Conservation (phyloP, 352 stramenopile species). For the Pythium brassicae region DNA sequence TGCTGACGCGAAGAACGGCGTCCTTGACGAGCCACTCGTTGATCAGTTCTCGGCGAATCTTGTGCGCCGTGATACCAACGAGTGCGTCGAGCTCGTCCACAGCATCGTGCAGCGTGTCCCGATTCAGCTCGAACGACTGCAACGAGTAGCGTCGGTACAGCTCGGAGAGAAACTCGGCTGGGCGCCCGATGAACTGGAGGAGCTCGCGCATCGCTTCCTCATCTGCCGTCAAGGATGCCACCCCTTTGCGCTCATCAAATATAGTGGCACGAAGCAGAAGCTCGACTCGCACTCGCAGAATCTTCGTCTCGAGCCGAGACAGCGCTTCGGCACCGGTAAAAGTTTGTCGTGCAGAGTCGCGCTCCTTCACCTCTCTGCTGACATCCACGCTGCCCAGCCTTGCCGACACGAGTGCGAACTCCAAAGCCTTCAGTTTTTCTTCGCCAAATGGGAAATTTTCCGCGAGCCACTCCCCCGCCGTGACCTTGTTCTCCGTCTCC, state of each 20-base stretch:
- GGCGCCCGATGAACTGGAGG: constrained; percentile 26
- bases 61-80: constrained; percentile 18
- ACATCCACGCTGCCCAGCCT: constrained; percentile 2
- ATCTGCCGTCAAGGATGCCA: constrained; percentile 6
- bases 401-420: constrained; percentile 30
- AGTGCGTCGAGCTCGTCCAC: constrained; percentile 26
- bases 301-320: constrained; percentile 30
- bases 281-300: constrained; percentile 32
- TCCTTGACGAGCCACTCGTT: constrained; percentile 49
- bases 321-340: constrained; percentile 35
- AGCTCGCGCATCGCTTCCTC: constrained; percentile 17
- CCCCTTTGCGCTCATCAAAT: constrained; percentile 14
- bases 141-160: constrained; percentile 43
- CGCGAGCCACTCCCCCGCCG: constrained; percentile 46
- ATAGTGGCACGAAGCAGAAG: constrained; percentile 23
- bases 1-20: constrained; percentile 19
- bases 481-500: constrained; percentile 38
- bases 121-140: constrained; percentile 20
- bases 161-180: constrained; percentile 34
- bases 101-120: constrained; percentile 24
- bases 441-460: constrained; percentile 34
- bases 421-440: constrained; percentile 39
- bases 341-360: constrained; percentile 14
- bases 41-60: constrained; percentile 35
- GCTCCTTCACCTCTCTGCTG: neutral